phyloP scores from a whole-genome alignment of 495 filamentous ascomycete genomes.

The Penicillium steckii region DNA sequence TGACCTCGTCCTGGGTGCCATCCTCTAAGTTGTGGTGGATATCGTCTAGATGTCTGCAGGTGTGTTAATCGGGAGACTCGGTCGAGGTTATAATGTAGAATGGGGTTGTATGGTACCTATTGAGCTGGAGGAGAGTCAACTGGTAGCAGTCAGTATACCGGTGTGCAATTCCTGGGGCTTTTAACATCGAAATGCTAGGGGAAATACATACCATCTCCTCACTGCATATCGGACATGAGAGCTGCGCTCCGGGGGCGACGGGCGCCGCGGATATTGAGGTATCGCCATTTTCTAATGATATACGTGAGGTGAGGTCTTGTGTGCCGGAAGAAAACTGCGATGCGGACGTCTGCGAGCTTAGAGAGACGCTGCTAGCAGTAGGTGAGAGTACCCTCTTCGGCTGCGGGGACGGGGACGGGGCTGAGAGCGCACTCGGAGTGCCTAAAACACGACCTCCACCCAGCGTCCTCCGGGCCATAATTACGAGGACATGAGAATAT shows the following conservation, averaged over 20 bases:
- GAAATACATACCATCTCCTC: slow-evolving; percentile 79
- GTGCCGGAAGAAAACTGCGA: slow-evolving; percentile 56
- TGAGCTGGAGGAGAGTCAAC: slow-evolving; percentile 89
- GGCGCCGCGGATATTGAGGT: slow-evolving; percentile 47
- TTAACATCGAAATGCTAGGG: neutral
- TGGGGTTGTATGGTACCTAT: slow-evolving; percentile 57
- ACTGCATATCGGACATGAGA: slow-evolving; percentile 92
- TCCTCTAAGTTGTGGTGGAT: slow-evolving; percentile 90
- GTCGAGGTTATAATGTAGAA: neutral
- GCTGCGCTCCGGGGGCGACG: slow-evolving; percentile 56
- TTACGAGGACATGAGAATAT: slow-evolving; percentile 44
- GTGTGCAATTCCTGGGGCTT: neutral
- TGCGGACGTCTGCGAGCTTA: slow-evolving; percentile 63
- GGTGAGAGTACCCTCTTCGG: slow-evolving; percentile 56
- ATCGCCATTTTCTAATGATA: slow-evolving; percentile 54
- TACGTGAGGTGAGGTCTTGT: slow-evolving; percentile 58
- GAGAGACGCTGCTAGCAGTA: slow-evolving; percentile 57
- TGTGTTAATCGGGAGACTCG: slow-evolving; percentile 18
- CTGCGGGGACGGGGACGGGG: slow-evolving; percentile 52
- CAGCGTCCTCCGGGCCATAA: slow-evolving; percentile 79
- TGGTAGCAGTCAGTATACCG: slow-evolving; percentile 27
- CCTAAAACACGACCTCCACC: slow-evolving; percentile 88
- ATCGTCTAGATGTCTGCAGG: slow-evolving; percentile 82
- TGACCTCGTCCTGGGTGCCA: slow-evolving; percentile 91
- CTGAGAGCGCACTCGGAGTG: slow-evolving; percentile 72